These are phyloP conservation scores for Gossypium thurberi DNA, from an alignment of 345 rosid genomes.

Conservation along the genomic window DNA sequence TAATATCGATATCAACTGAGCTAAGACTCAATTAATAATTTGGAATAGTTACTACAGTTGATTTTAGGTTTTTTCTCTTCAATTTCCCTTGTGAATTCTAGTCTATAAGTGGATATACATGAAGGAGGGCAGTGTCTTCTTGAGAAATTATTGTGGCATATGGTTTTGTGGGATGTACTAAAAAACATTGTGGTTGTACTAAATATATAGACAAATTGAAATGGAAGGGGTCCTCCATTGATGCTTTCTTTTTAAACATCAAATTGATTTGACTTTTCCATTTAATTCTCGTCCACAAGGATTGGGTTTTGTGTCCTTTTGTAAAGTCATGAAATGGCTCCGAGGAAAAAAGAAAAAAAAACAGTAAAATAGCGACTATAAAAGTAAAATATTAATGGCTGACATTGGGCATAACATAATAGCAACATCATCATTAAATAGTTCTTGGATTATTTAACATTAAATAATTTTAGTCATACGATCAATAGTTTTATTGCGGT, in stretches of 20 bases:
- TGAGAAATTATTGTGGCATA: neutral
- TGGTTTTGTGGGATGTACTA: too few relatives aligned
- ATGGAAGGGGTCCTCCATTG: neutral
- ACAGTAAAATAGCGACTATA: too few relatives aligned
- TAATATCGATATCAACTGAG: accelerated
- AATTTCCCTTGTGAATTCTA: neutral
- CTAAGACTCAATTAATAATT: too few relatives aligned
- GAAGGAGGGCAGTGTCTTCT: neutral
- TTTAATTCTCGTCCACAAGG: neutral
- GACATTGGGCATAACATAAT: too few relatives aligned
- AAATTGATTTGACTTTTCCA: neutral
- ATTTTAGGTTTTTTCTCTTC: neutral
- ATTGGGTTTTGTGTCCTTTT: neutral
- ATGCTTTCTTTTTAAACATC: neutral
- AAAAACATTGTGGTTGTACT: too few relatives aligned
- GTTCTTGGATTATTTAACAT: too few relatives aligned
- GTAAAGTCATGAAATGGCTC: neutral
- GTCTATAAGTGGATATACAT: neutral
- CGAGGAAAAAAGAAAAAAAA: neutral
- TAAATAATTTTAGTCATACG: too few relatives aligned
- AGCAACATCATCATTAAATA: too few relatives aligned
- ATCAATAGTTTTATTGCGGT: too few relatives aligned
- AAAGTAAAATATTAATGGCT: too few relatives aligned
- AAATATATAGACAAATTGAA: neutral
- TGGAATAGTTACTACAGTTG: accelerated